Percentiles rank a stretch among this genome's conserved stretches.
Conservation (phyloP, 768 basidiomycete species). For the Tylopilus plumbeoviolaceoides region DNA sequence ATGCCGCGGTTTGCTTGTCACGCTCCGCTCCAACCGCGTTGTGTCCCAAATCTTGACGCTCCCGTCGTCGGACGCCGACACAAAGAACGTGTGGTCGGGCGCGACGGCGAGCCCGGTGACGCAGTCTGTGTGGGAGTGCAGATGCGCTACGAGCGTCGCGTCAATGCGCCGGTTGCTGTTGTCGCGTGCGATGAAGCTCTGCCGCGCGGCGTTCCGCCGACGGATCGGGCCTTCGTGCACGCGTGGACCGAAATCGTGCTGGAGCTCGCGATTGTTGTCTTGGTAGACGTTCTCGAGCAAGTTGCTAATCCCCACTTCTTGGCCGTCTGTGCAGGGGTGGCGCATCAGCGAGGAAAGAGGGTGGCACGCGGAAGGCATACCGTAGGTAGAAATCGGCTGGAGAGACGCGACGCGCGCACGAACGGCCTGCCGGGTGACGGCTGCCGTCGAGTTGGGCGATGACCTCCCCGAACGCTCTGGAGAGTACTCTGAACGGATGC, state of each 20-base stretch:
- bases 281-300: slow-evolving; percentile 87
- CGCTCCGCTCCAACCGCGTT: slow-evolving; percentile 88
- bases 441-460: slow-evolving; percentile 66
- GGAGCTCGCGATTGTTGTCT: slow-evolving; percentile 79
- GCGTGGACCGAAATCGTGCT: slow-evolving; percentile 91
- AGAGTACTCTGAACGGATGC: slow-evolving; percentile 61
- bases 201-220: slow-evolving; percentile 67
- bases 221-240: slow-evolving; percentile 79
- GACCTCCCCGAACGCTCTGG: no score
- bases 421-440: slow-evolving; percentile 47
- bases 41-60: no score
- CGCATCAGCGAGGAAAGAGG: slow-evolving; percentile 1
- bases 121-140: slow-evolving; percentile 76
- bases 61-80: no score
- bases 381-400: slow-evolving; percentile 66
- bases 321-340: slow-evolving; percentile 57
- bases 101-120: slow-evolving; percentile 82
- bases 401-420: slow-evolving; percentile 49
- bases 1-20: slow-evolving; percentile 78
- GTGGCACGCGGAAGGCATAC: slow-evolving; percentile 36
- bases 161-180: slow-evolving; percentile 58
- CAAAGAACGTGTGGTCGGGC: slow-evolving; percentile 93
- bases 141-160: slow-evolving; percentile 78
- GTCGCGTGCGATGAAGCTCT: slow-evolving; percentile 66
- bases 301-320: slow-evolving; percentile 85